A percentile compares a stretch with the other conserved stretches of the same genome.
Conservation (phyloP, 2,329 filamentous ascomycete genomes). For the Colletotrichum magnum region DNA sequence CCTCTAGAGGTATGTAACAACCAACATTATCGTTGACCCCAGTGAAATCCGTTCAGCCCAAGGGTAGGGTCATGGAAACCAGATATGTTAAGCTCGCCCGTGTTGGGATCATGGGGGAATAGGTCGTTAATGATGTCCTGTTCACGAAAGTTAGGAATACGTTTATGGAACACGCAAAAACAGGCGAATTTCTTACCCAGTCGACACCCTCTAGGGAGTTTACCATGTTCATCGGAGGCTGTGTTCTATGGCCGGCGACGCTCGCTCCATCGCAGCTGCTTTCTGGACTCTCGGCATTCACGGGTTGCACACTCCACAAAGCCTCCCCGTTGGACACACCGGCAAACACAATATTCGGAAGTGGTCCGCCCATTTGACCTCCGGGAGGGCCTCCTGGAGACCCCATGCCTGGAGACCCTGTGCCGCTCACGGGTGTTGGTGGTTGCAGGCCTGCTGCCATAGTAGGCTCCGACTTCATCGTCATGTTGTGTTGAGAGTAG, state of each 20-base stretch:
- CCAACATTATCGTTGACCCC: conserved; percentile 42
- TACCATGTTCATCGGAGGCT: conserved; percentile 32
- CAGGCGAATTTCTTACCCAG: conserved; percentile 66
- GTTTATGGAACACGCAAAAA: too few relatives aligned
- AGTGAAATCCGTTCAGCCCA: conserved; percentile 46
- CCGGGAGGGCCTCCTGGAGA: conserved; percentile 33
- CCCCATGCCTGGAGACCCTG: conserved; percentile 27
- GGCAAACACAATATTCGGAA: conserved; percentile 57
- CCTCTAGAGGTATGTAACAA: neutral
- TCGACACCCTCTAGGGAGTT: conserved; percentile 68
- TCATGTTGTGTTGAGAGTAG: conserved; percentile 23
- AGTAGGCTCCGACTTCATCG: conserved; percentile 39
- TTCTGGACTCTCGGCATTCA: conserved; percentile 56
- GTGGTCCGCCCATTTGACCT: conserved; percentile 35
- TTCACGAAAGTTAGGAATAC: neutral
- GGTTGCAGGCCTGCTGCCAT: conserved; percentile 23
- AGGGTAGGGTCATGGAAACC: conserved; percentile 55
- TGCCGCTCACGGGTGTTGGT: conserved; percentile 28
- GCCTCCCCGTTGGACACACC: conserved; percentile 64
- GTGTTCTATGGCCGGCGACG: conserved; percentile 41
- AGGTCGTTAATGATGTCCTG: conserved; percentile 55
- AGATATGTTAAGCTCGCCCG: conserved; percentile 54
- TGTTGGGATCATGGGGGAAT: conserved; percentile 56
- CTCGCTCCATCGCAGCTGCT: conserved; percentile 59
- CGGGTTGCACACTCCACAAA: conserved; percentile 59